These are phyloP conservation scores for Musa schizocarpa DNA, from an alignment of 176 grass and related monocot genomes.

Conservation along the genomic window DNA sequence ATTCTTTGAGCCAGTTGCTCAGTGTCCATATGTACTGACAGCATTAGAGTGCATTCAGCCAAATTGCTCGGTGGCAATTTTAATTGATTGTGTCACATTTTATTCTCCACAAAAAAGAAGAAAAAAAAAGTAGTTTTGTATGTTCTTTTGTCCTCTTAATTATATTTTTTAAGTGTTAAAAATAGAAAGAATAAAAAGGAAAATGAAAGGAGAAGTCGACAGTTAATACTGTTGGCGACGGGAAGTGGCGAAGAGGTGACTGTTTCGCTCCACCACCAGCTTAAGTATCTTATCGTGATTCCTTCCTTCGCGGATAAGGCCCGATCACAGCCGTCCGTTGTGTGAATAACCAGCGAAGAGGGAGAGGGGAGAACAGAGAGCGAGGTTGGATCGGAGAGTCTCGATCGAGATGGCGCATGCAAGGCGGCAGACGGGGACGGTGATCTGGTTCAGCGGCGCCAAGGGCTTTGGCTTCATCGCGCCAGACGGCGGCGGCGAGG, in stretches of 20 bases:
- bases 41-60: background rate
- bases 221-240: constrained; percentile 7
- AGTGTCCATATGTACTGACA: background rate
- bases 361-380: background rate
- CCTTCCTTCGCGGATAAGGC: constrained; percentile 14
- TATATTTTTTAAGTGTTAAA: background rate
- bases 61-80: background rate
- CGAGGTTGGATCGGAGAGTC: background rate
- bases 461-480: constrained; percentile 33
- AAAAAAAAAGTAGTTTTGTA: no score
- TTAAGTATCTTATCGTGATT: constrained; percentile 1
- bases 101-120: background rate
- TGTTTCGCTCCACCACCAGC: background rate
- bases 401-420: constrained; percentile 5
- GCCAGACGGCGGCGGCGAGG: constrained; percentile 13
- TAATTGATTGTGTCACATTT: background rate
- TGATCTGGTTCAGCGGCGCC: constrained; percentile 23
- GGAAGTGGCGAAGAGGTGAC: background rate
- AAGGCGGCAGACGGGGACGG: constrained; percentile 18
- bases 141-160: background rate
- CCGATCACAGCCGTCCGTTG: constrained; percentile 11
- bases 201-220: background rate
- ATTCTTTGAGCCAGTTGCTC: background rate
- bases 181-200: background rate
- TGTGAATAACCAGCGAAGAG: background rate